A percentile compares a stretch with the other conserved stretches of the same genome.
Conservation (phyloP, 2,329 filamentous ascomycete species). For the Ophiostoma australiae region DNA sequence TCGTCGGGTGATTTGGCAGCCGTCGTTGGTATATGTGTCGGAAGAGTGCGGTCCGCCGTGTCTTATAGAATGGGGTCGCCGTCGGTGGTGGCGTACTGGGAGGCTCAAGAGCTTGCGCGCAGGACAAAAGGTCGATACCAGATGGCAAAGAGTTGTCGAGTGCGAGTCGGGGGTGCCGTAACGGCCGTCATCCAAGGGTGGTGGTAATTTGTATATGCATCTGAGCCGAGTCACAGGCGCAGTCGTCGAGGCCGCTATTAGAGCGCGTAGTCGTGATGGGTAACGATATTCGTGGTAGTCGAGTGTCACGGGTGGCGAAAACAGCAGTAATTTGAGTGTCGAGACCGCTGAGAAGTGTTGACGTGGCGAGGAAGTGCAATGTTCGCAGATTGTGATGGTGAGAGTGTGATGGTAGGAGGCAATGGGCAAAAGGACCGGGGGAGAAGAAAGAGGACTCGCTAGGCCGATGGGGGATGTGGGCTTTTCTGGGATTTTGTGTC, state of each 20-base stretch:
- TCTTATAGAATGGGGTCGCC: not conserved
- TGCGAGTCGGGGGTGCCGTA: constrained; percentile 21
- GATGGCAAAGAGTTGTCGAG: not conserved
- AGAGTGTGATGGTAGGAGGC: constrained; percentile 2
- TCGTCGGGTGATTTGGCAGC: not conserved
- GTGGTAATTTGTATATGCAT: constrained; percentile 24
- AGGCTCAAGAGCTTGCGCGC: not conserved
- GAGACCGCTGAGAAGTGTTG: not conserved
- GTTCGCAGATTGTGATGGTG: not conserved
- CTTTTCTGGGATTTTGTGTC: constrained; percentile 19
- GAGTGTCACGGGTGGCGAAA: not conserved
- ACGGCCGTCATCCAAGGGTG: constrained; percentile 26
- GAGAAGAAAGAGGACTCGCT: constrained; percentile 18
- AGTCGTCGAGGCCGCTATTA: constrained; percentile 13
- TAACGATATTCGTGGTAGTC: not conserved
- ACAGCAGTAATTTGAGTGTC: not conserved
- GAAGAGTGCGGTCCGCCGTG: not conserved
- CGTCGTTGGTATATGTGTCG: not conserved
- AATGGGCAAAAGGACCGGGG: constrained; percentile 3
- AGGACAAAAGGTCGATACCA: constrained; percentile 10
- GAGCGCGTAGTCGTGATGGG: not conserved
- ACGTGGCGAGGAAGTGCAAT: not conserved
- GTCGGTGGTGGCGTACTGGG: not conserved
- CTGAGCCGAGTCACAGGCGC: constrained; percentile 16
- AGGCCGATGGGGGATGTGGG: constrained; percentile 17